These are phyloP conservation scores for Xerocomellus dryophilus DNA, from an alignment of 768 basidiomycete genomes.

Conservation along the genomic window DNA sequence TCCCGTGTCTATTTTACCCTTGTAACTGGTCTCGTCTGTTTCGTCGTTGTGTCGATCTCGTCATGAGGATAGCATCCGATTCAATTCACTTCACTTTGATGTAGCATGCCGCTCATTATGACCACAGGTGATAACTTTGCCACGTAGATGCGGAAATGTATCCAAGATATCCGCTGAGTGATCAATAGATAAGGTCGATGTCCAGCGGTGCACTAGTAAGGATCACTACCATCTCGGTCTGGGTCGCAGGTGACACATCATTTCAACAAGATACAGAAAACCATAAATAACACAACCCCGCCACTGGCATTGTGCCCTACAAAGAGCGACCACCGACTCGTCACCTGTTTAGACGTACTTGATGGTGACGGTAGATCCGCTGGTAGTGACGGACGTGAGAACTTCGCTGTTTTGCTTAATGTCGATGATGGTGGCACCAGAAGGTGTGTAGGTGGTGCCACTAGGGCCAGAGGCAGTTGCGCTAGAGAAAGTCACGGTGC, in stretches of 20 bases:
- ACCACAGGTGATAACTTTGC: not conserved
- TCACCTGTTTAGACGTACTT: constrained; percentile 2
- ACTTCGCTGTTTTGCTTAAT: constrained; percentile 8
- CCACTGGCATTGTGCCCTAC: no score
- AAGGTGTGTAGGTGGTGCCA: constrained; percentile 7
- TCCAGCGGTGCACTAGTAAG: no score
- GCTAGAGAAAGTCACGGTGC: constrained; percentile 17
- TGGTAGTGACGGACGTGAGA: constrained; percentile 13
- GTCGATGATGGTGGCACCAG: constrained; percentile 7
- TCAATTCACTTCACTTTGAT: not conserved
- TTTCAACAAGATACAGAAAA: not conserved
- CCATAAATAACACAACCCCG: not conserved
- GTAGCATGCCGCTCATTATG: not conserved
- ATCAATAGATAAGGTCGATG: not conserved
- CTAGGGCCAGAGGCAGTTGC: constrained; percentile 8
- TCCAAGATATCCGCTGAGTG: not conserved
- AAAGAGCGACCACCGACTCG: not conserved
- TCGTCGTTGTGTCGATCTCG: not conserved
- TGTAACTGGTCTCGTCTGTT: constrained; percentile 6
- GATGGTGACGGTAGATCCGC: constrained; percentile 1
- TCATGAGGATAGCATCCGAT: not conserved
- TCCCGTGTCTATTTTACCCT: not conserved
- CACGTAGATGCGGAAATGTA: not conserved
- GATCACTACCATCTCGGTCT: not conserved
- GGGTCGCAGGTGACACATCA: not conserved